Conservation (phyloP, 495 filamentous ascomycete genomes). For the Bathelium albidoporum region DNA sequence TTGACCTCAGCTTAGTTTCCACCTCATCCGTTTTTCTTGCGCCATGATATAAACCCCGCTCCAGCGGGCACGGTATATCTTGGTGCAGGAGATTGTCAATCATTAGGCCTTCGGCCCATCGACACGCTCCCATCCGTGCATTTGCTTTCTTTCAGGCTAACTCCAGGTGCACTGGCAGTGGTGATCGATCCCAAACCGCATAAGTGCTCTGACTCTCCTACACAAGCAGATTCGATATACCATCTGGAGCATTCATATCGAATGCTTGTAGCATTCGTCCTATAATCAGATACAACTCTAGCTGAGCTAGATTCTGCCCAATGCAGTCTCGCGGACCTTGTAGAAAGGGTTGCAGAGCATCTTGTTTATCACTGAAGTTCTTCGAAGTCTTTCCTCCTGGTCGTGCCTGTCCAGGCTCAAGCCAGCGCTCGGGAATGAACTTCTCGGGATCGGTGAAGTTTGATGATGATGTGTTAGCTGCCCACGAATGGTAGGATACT, state of each 20-base stretch:
- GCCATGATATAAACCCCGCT: too few species aligned
- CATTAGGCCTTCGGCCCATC: too few species aligned
- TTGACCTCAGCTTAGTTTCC: too few species aligned
- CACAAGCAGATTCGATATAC: background rate
- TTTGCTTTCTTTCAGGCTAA: too few species aligned
- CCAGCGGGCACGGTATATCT: too few species aligned
- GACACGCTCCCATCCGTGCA: too few species aligned
- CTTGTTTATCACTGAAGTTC: background rate
- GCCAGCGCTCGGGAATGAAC: slow-evolving; percentile 4
- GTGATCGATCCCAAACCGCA: background rate
- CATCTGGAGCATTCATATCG: slow-evolving; percentile 12
- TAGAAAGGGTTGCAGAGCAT: slow-evolving; percentile 10
- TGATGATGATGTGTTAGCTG: background rate
- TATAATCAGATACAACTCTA: slow-evolving; percentile 25
- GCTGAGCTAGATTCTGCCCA: slow-evolving; percentile 20
- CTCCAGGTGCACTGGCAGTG: background rate
- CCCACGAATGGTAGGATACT: background rate
- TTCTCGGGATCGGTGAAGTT: slow-evolving; percentile 32
- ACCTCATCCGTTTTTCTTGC: too few species aligned
- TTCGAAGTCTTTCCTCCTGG: background rate
- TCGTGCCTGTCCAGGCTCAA: background rate
- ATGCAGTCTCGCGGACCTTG: slow-evolving; percentile 10
- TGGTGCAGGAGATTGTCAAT: too few species aligned
- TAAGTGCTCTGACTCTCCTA: background rate
- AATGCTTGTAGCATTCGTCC: slow-evolving; percentile 23